Base-by-base conservation (phyloP, 1,139 yeast species). In the Nakaseomyces sp. region DNA sequence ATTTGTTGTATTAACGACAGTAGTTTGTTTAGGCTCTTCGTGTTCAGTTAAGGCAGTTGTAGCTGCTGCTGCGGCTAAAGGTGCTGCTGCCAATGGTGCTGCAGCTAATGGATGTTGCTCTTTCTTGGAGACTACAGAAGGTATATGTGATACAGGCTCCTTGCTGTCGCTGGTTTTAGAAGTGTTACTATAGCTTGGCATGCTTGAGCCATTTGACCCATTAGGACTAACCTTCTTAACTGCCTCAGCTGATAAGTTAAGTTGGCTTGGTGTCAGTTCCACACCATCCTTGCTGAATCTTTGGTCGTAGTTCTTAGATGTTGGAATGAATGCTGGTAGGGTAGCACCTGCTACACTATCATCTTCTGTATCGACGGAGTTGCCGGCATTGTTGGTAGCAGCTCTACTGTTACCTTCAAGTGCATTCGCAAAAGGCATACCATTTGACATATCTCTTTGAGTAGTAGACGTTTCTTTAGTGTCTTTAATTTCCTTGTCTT, bases 291-390 rank as follows among this genome's bases (percentile, higher is more conserved):
- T 45, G 37, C 46, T 52, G 30, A 50, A 44, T 47, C 65, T 57
- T 26, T 50, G 42, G 43, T 58, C 51, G 40, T 54, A 59, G 37
- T 61, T 60, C 41, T 58, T 55, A 5, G 67, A 63, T 3, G 65
- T 61, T 40, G 67, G 67, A 22, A 63, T 60, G 9, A 55, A 48
- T 15, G 50, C 48, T 4, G 67, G 67, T n/a, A 63, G 41, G 8
- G 66, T 62, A 1, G 67, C 67, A 37, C 66, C 68, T 7, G 63
- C 64, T 46, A 55, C 55, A 24, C 51, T 47, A n/a, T 20, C 38
- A 35, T 36, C 28, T 26, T 41, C 26, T 37, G 26, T 7, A 4
- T 18, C 36, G 3, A 32, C 2, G 15, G 36, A 32, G 36, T 32
- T 32, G 15, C 12, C 12, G 5, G 36, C n/a, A 13, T 32, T 32